A percentile compares a stretch with the other conserved stretches of the same genome.
These are phyloP conservation scores for Tillandsia fasciculata DNA, from an alignment of 176 grass and related monocot species.

Conservation along the genomic window DNA sequence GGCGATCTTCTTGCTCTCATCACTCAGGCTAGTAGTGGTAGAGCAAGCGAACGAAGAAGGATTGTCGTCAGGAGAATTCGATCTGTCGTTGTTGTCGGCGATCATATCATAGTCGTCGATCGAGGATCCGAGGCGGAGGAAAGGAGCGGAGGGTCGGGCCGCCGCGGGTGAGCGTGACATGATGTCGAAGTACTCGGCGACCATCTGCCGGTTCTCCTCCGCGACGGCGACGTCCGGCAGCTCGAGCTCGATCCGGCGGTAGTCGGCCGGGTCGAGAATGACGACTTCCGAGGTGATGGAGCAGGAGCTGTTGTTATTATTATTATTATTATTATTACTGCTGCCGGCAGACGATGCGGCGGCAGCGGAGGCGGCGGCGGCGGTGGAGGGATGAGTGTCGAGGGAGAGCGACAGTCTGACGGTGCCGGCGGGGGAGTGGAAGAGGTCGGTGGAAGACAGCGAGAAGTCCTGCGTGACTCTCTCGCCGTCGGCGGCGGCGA, in stretches of 20 bases:
- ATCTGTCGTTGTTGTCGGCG: slow-evolving; percentile 6
- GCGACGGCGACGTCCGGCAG: slow-evolving; percentile 51
- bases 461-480: slow-evolving; percentile 36
- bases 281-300: slow-evolving; percentile 81
- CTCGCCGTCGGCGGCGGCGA: slow-evolving; percentile 23
- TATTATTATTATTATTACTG: no score
- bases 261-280: slow-evolving; percentile 48
- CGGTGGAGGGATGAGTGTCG: neutral
- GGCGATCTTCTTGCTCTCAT: slow-evolving; percentile 24
- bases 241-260: slow-evolving; percentile 42
- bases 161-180: neutral
- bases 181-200: slow-evolving; percentile 55
- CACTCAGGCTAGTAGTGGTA: slow-evolving; percentile 20
- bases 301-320: neutral
- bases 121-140: slow-evolving; percentile 31
- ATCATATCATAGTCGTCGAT: slow-evolving; percentile 39
- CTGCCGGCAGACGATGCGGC: no score
- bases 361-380: neutral
- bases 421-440: slow-evolving; percentile 64
- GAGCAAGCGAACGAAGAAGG: slow-evolving; percentile 28
- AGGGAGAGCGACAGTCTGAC: slow-evolving; percentile 55
- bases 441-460: slow-evolving; percentile 76
- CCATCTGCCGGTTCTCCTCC: slow-evolving; percentile 72
- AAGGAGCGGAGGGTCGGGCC: slow-evolving; percentile 22
- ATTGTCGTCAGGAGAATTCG: slow-evolving; percentile 25